Base-by-base conservation (phyloP, 805 yeast species). In the Nakazawaea ambrosiae region DNA sequence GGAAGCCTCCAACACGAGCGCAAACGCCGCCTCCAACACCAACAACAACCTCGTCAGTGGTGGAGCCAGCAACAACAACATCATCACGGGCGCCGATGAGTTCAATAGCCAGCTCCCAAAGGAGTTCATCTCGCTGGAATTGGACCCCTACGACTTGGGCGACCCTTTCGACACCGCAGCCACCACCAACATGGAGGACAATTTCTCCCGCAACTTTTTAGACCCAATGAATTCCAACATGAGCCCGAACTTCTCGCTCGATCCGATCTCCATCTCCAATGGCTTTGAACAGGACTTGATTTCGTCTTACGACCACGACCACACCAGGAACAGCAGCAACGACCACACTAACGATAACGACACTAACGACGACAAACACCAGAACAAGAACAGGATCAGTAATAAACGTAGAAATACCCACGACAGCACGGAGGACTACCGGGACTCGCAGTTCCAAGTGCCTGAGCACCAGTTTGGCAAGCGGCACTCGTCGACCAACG, bases 121-220 rank as follows among this genome's bases (percentile, higher is more conserved):
- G 22, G 41, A 38, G 12, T 38, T 23, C 23, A 22, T 38, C 15
- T 9, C 5, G 20, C 34, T 25, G 27, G 42, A 26, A 20, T 25
- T 39, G 17, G 42, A 39, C 5, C 32, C 29, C 8, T 38, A 38
- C 23, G 34, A 38, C 10, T 19, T 38, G 10, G 37, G 27, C 4
- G 41, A 38, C 18, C 41, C 41, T 10, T 39, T 39, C 14, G 27
- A 11, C 6, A n/a, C n/a, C n/a, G n/a, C n/a, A n/a, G 10, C 32
- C 6, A 27, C 20, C 12, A 5, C 34, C 14, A 29, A 30, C n/a
- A 18, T 39, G 11, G 41, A 34, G 1, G 37, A 29, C 16, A 15
- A 20, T 19, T 39, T 39, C 26, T 20, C 15, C 7, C 28, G 34
- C 8, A 20, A 26, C 17, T 39, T 33, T 14, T 34, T 33, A 11